Evolutionary conservation across 331 rosid genomes (phyloP), one percentile per base, ranked within the genome.

Genomic region (Rhamnella rubrinervis): DNA sequence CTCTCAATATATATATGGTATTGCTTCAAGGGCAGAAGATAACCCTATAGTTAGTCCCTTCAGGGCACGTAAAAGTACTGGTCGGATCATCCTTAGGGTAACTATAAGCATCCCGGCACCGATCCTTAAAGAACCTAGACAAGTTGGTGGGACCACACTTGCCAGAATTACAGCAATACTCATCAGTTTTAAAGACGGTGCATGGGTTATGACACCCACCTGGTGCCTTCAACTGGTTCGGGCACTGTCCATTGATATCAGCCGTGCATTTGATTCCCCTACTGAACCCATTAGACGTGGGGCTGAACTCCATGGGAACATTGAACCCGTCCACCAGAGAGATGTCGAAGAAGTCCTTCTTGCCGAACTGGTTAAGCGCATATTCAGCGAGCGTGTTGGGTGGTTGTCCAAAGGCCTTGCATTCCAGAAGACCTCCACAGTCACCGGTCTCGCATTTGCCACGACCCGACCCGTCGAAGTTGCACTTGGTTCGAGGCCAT

Each of bases 231-330:
- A 66, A 38, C 61, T 66, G 35, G 35, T 31, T 40, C 12, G 85
- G 90, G 37, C 93, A 88, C 53, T 88, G 84, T 1, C 66, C 83
- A 10, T 60, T 80, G 44, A 90, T 82, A 39, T 87, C 73, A 0
- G 66, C 83, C 3, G 26, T 60, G 59, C 92, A 86, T 7, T n/a
- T 44, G 3, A 83, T 67, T 47, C 75, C 66, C 0, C 75, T 72
- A 13, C 9, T 68, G 71, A 93, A 92, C 0, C 58, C 77, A 1
- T 28, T 53, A 1, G 73, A 66, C 8, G 52, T 70, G 47, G 81
- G 76, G 4, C 46, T 59, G 18, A 71, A 49, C 0, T 71, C 59
- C 60, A 77, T 52, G 1, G 81, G 73, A 46, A 77, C 39, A n/a
- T 77, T 77, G 69, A 77, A 77, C 0, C 81, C 81, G 6, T 71